Evolutionary conservation across 1,284 basidiomycete species (phyloP).

Genomic region (Marasmius tenuissimus): DNA sequence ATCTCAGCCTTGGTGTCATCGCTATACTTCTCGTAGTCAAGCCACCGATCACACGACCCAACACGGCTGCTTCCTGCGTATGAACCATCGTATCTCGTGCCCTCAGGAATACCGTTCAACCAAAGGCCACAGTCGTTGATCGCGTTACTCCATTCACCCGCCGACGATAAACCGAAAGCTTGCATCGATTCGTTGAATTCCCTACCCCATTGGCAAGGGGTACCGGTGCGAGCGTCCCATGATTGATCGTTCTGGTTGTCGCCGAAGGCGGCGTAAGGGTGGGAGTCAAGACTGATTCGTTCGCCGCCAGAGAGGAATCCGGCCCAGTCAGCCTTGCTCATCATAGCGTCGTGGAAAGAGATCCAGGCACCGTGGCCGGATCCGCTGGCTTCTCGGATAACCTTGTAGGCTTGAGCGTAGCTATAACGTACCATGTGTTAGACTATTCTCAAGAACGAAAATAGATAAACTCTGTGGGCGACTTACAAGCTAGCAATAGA

Average conservation of each 20-base stretch:
- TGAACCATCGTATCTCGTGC: constrained; percentile 75
- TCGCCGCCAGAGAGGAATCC: constrained; percentile 78
- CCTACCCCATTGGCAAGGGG: constrained; percentile 75
- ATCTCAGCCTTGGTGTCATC: constrained; percentile 59
- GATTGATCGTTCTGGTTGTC: constrained; percentile 48
- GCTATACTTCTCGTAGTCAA: constrained; percentile 68
- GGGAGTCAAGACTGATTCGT: constrained; percentile 77
- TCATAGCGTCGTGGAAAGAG: constrained; percentile 83
- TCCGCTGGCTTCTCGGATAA: constrained; percentile 78
- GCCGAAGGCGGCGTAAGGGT: constrained; percentile 76
- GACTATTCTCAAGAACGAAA: background rate
- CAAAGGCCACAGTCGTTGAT: constrained; percentile 83
- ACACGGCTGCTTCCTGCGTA: constrained; percentile 41
- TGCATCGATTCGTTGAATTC: constrained; percentile 58
- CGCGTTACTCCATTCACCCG: constrained; percentile 84
- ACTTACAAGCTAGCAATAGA: constrained; percentile 8
- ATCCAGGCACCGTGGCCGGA: constrained; percentile 64
- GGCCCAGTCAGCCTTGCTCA: constrained; percentile 59
- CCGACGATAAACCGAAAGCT: constrained; percentile 73
- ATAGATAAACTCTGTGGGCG: background rate
- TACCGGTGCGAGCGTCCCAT: constrained; percentile 58
- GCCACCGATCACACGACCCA: constrained; percentile 68
- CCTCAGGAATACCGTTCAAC: constrained; percentile 81
- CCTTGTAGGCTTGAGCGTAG: constrained; percentile 77
- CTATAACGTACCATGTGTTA: constrained; percentile 27